Conservation (phyloP, 306 rosid species). For the Potentilla sterilis region DNA sequence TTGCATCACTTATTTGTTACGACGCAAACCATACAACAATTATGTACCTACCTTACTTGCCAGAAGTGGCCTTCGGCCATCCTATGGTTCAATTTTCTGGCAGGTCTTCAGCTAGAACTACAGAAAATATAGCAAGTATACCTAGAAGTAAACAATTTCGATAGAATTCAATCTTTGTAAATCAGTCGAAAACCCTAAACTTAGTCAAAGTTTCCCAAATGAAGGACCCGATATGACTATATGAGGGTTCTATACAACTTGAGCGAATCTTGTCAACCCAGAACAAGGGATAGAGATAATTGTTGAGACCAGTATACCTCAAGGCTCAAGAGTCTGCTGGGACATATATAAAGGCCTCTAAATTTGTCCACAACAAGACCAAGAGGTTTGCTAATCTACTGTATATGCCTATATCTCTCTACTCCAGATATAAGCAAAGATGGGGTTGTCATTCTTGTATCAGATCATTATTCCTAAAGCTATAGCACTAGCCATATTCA, state of each 20-base stretch:
- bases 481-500: conserved; percentile 22
- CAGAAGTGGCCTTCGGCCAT: background rate
- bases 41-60: background rate
- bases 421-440: conserved; percentile 28
- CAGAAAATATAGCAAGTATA: background rate
- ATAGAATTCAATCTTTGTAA: background rate
- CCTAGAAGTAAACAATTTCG: background rate
- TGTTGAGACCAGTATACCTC: background rate
- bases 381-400: conserved; percentile 3
- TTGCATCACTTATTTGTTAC: background rate
- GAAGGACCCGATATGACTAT: background rate
- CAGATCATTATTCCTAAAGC: conserved; percentile 9
- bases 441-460: conserved; percentile 19
- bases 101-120: background rate
- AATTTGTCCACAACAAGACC: conserved; percentile 9
- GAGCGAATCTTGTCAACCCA: background rate
- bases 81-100: background rate
- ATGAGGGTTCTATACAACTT: background rate
- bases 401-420: background rate
- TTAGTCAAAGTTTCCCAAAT: background rate
- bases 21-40: background rate
- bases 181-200: background rate
- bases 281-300: background rate
- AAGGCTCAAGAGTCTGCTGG: background rate
- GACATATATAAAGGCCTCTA: background rate